Percentiles rank a stretch among this genome's conserved stretches.
phyloP scores from a whole-genome alignment of 805 yeast genomes.

The Spathaspora hagerdaliae region DNA sequence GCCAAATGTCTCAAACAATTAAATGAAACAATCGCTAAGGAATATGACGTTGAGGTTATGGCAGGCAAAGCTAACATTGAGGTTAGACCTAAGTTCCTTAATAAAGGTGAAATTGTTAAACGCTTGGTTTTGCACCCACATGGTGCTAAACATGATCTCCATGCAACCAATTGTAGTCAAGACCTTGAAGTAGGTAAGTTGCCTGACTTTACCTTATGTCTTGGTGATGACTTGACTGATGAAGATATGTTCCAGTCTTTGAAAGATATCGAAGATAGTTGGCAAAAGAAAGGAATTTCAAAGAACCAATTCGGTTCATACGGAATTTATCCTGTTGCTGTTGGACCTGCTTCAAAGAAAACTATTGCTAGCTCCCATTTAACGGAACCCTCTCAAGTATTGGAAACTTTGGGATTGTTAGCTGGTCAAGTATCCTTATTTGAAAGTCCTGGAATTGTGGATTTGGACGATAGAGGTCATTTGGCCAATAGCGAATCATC shows the following conservation, averaged over 20 bases:
- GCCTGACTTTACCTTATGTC: constrained; percentile 83
- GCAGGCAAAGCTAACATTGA: constrained; percentile 95
- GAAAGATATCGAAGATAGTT: constrained; percentile 52
- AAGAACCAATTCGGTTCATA: constrained; percentile 47
- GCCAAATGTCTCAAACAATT: constrained; percentile 59
- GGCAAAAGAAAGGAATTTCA: constrained; percentile 42
- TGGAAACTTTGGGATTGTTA: constrained; percentile 77
- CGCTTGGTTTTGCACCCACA: constrained; percentile 65
- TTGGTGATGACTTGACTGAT: constrained; percentile 96
- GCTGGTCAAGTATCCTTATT: constrained; percentile 76
- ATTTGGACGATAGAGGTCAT: constrained; percentile 76
- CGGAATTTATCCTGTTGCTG: constrained; percentile 81
- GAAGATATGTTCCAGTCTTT: constrained; percentile 94
- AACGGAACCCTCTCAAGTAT: constrained; percentile 76
- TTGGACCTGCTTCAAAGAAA: constrained; percentile 85
- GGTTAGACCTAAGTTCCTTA: constrained; percentile 92
- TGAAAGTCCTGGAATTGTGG: constrained; percentile 74
- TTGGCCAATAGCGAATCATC: constrained; percentile 46
- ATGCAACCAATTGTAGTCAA: constrained; percentile 16
- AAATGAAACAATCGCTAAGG: constrained; percentile 51
- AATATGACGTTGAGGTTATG: constrained; percentile 91
- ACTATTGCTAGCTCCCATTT: constrained; percentile 85
- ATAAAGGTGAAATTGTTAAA: constrained; percentile 94
- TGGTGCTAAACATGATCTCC: constrained; percentile 48
- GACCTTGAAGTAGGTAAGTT: constrained; percentile 36